Percentiles rank a stretch among this genome's conserved stretches.
Evolutionary conservation across 768 basidiomycete genomes (phyloP).

Genomic region (Collybia sordida): DNA sequence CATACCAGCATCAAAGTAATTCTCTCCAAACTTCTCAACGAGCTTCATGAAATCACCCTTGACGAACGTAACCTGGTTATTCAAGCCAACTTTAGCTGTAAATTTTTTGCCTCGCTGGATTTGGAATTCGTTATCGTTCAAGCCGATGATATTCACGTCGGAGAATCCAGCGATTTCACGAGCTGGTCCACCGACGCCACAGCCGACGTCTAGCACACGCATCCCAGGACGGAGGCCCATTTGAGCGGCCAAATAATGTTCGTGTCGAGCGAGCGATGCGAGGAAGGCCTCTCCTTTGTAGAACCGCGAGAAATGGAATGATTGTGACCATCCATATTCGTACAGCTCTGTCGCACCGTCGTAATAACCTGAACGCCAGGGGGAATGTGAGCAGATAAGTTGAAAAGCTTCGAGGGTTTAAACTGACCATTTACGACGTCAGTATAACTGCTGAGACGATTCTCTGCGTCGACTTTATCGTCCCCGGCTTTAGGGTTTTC

Average conservation of each 20-base stretch:
- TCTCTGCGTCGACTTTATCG: constrained; percentile 59
- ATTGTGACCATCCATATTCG: constrained; percentile 90
- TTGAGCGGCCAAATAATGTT: constrained; percentile 92
- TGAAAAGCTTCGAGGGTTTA: constrained; percentile 1
- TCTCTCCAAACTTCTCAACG: constrained; percentile 86
- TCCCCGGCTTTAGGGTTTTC: constrained; percentile 78
- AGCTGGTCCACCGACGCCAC: constrained; percentile 97
- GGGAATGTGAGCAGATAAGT: not conserved
- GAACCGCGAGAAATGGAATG: constrained; percentile 97
- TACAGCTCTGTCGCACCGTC: constrained; percentile 95
- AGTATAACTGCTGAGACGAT: constrained; percentile 79
- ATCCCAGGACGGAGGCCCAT: constrained; percentile 87
- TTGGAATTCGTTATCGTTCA: constrained; percentile 98
- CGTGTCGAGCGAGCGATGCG: constrained; percentile 85
- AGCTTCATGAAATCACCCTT: constrained; percentile 99
- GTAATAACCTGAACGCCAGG: constrained; percentile 71
- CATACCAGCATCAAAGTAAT: constrained; percentile 91
- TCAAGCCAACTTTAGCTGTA: constrained; percentile 72
- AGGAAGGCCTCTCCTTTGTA: constrained; percentile 84
- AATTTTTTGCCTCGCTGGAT: constrained; percentile 82
- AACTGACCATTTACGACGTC: constrained; percentile 89
- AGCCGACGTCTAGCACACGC: constrained; percentile 97
- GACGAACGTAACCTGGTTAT: constrained; percentile 76
- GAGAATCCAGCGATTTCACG: constrained; percentile 92
- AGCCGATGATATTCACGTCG: constrained; percentile 78